A percentile compares a stretch with the other conserved stretches of the same genome.
These are phyloP conservation scores for Melanogaster broomeanus DNA, from an alignment of 768 basidiomycete genomes.

Conservation along the genomic window DNA sequence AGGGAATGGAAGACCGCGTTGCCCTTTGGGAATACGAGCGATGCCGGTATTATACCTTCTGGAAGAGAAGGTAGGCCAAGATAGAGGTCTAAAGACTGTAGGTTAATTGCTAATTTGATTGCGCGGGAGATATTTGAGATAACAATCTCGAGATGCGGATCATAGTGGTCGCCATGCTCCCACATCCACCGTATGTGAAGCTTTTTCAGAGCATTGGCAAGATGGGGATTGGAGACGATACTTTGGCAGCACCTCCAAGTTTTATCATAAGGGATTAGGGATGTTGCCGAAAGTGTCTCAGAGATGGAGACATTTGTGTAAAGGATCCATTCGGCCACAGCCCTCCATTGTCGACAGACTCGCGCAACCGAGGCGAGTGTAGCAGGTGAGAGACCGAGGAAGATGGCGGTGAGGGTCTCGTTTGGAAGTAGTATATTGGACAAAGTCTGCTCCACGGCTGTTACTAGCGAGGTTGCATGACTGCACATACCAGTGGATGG, in stretches of 20 bases:
- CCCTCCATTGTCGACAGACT: conserved; percentile 19
- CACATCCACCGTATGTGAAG: conserved; percentile 59
- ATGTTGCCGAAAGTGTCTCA: conserved; percentile 46
- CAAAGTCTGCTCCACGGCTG: neutral
- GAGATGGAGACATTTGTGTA: conserved; percentile 53
- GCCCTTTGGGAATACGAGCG: conserved; percentile 42
- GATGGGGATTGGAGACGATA: conserved; percentile 46
- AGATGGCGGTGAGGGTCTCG: conserved; percentile 10
- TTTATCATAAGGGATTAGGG: conserved; percentile 40
- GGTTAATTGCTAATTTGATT: conserved; percentile 37
- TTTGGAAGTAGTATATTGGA: conserved; percentile 3
- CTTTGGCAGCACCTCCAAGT: conserved; percentile 56
- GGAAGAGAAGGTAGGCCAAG: conserved; percentile 45
- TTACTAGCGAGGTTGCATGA: neutral
- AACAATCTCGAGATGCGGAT: conserved; percentile 36
- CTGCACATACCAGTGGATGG: neutral
- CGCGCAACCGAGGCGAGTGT: neutral
- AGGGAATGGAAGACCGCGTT: conserved; percentile 42
- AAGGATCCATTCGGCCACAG: conserved; percentile 59
- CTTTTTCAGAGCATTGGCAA: conserved; percentile 45
- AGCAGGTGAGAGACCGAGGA: conserved; percentile 12
- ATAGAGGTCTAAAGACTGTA: conserved; percentile 59
- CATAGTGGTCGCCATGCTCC: conserved; percentile 31
- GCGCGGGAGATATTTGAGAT: conserved; percentile 42
- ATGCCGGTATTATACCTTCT: conserved; percentile 46